Conservation (phyloP, 352 stramenopile genomes). For the Phytophthora cactorum region DNA sequence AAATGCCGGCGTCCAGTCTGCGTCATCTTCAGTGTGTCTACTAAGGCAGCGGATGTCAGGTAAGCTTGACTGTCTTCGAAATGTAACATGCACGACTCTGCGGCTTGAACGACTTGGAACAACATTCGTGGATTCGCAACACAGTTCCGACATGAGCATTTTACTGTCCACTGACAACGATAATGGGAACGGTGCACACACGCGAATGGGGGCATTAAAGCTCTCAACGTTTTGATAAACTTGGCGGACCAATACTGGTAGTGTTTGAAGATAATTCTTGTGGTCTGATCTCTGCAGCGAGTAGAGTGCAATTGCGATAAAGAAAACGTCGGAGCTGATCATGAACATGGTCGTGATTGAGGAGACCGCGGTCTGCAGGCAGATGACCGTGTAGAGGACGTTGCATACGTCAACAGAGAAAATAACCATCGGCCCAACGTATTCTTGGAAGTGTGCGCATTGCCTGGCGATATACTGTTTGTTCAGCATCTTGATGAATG, state of each 20-base stretch:
- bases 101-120: neutral
- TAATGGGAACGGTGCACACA: neutral
- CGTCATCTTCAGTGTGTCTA: neutral
- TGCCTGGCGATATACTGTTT: neutral
- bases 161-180: neutral
- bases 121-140: neutral
- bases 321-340: neutral
- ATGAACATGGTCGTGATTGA: neutral
- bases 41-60: neutral
- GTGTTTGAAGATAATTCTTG: neutral
- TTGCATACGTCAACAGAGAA: conserved; percentile 4
- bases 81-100: neutral
- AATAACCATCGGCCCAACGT: neutral
- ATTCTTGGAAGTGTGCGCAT: neutral
- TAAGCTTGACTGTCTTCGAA: neutral
- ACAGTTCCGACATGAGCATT: neutral
- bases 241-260: neutral
- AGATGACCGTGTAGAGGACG: neutral
- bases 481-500: neutral
- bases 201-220: neutral
- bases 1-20: neutral
- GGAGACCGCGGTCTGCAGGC: neutral
- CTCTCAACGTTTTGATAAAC: neutral
- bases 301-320: neutral
- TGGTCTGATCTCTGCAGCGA: neutral